phyloP scores from a whole-genome alignment of 495 filamentous ascomycete species.

The Penicillium silybi region DNA sequence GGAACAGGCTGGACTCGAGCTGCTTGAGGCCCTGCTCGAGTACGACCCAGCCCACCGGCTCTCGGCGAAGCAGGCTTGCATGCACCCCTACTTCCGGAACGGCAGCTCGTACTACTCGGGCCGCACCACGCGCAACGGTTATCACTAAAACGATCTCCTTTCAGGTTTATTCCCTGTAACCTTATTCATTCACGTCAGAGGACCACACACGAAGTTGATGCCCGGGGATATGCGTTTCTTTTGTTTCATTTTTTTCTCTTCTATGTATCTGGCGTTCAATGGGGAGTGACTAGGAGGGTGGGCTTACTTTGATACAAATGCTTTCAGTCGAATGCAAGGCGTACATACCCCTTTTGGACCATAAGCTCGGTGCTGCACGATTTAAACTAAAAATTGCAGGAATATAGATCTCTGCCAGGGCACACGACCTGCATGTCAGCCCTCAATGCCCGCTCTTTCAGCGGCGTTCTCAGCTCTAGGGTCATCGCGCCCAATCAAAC shows the following conservation, averaged over 20 bases:
- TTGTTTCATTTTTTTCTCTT: conserved; percentile 16
- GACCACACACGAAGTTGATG: conserved; percentile 4
- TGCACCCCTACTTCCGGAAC: conserved; percentile 88
- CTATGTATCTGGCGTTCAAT: conserved; percentile 38
- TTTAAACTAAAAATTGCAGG: not conserved
- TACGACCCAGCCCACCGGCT: conserved; percentile 94
- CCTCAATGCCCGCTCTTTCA: not conserved
- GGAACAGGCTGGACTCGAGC: conserved; percentile 75
- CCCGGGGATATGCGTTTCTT: conserved; percentile 11
- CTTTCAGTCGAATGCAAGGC: conserved; percentile 30
- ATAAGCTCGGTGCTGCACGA: not conserved
- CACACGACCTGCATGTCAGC: conserved; percentile 11
- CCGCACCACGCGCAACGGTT: conserved; percentile 41
- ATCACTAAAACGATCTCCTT: conserved; percentile 24
- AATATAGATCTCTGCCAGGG: not conserved
- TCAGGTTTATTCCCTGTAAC: conserved; percentile 14
- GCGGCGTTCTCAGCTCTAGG: conserved; percentile 1
- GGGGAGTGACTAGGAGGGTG: conserved; percentile 33
- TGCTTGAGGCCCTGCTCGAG: conserved; percentile 86
- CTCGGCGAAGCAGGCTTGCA: conserved; percentile 90
- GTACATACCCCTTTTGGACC: conserved; percentile 31
- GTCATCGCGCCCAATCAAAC: not conserved
- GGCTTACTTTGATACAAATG: conserved; percentile 31
- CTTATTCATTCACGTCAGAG: conserved; percentile 14
- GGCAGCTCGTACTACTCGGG: conserved; percentile 53